Evolutionary conservation across 2,329 filamentous ascomycete species (phyloP).

Genomic region (Sclerotinia minor): DNA sequence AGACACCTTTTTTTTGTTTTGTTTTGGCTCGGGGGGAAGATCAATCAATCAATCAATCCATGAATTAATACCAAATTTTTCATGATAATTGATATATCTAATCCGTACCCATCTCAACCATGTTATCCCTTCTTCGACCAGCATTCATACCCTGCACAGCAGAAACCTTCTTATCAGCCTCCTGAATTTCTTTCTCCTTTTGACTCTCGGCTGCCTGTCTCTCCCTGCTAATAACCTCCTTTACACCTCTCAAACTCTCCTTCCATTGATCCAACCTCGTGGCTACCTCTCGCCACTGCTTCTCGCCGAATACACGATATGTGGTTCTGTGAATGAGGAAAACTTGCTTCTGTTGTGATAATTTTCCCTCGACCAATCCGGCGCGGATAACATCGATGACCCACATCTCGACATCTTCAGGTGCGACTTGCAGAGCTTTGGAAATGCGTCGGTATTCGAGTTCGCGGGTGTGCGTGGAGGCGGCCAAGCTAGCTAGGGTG

Average conservation of each 20-base stretch:
- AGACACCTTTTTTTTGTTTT: constrained; percentile 28
- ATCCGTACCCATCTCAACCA: constrained; percentile 43
- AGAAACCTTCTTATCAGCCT: constrained; percentile 62
- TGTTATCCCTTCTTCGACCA: constrained; percentile 48
- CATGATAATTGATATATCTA: constrained; percentile 29
- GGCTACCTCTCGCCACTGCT: constrained; percentile 96
- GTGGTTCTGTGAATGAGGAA: constrained; percentile 96
- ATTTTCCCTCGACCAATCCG: constrained; percentile 91
- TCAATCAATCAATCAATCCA: constrained; percentile 21
- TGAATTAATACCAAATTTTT: constrained; percentile 22
- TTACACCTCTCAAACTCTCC: constrained; percentile 74
- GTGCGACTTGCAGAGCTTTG: constrained; percentile 78
- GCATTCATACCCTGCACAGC: constrained; percentile 43
- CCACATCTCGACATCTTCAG: constrained; percentile 93
- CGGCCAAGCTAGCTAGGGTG: constrained; percentile 86
- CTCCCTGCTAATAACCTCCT: constrained; percentile 76
- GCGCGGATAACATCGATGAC: constrained; percentile 97
- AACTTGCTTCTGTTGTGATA: constrained; percentile 87
- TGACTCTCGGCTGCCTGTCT: constrained; percentile 75
- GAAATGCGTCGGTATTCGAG: constrained; percentile 86
- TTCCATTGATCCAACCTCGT: constrained; percentile 90
- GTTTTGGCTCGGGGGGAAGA: not conserved
- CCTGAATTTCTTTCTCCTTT: constrained; percentile 74
- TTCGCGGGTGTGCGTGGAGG: constrained; percentile 78
- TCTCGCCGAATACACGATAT: constrained; percentile 95